Evolutionary conservation across 805 yeast species (phyloP).

Genomic region (Pichia nanzhaoensis): DNA sequence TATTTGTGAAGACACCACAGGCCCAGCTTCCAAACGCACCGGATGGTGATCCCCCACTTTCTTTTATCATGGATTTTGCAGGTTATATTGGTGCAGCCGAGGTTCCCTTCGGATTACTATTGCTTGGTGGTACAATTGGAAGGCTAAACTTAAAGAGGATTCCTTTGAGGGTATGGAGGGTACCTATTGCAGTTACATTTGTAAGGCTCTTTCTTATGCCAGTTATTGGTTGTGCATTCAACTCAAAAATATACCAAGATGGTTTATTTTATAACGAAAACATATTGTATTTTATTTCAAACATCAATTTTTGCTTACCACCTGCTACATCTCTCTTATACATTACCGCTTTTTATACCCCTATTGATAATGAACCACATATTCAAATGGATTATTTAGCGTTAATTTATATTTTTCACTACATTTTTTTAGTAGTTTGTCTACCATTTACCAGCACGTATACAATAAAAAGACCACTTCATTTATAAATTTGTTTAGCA

Average conservation of each 20-base stretch:
- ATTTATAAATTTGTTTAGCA: conserved; percentile 23
- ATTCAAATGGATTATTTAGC: conserved; percentile 84
- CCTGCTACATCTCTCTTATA: conserved; percentile 88
- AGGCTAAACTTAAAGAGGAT: conserved; percentile 53
- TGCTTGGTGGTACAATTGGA: conserved; percentile 88
- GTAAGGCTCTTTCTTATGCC: conserved; percentile 66
- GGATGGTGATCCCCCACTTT: conserved; percentile 74
- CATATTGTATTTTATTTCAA: conserved; percentile 67
- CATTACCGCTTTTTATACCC: conserved; percentile 81
- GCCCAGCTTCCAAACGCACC: conserved; percentile 68
- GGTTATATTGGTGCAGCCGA: conserved; percentile 78
- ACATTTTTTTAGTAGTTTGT: conserved; percentile 57
- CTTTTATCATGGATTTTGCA: conserved; percentile 76
- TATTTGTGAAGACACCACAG: conserved; percentile 47
- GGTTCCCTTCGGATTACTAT: conserved; percentile 76
- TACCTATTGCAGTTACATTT: conserved; percentile 50
- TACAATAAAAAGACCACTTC: conserved; percentile 43
- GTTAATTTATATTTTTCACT: conserved; percentile 65
- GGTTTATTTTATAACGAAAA: conserved; percentile 59
- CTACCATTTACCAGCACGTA: conserved; percentile 73
- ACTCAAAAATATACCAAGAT: conserved; percentile 48
- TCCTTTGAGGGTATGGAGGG: conserved; percentile 68
- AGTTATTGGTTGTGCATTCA: conserved; percentile 64
- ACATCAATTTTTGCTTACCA: conserved; percentile 73
- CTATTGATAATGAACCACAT: conserved; percentile 44